Base-by-base conservation (phyloP, 805 yeast genomes). In the Candida nemodendra region DNA sequence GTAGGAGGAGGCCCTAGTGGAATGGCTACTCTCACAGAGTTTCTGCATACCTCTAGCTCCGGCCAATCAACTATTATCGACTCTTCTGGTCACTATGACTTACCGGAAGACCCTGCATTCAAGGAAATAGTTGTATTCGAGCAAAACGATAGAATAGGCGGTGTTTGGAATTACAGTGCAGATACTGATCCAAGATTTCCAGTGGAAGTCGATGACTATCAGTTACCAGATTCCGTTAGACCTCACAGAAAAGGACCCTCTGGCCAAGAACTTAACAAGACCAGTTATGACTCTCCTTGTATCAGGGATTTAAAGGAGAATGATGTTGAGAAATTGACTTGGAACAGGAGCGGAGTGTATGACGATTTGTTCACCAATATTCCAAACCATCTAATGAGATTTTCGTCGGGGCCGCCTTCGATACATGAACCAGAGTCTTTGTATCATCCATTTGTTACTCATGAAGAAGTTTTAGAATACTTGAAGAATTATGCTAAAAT, bases 281-380 rank as follows among this genome's bases (percentile, higher is more conserved):
- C 53, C n/a, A n/a, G 29, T 2, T 18, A 32, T 9, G 45, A 61
- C 34, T 31, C 32, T 6, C 44, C 48, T 4, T 39, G 22, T 19
- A 17, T 48, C 17, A 41, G 53, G 9, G 39, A 42, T 25, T 11
- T 21, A 11, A 39, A 32, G n/a, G 21, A 26, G 9, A 9, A 16
- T 13, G 9, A 21, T 21, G 32, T 42, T 23, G n/a, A 49, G 55
- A 13, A 27, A 21, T 14, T 26, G 34, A 19, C 54, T 31, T 68
- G 72, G 72, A 54, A 41, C 18, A 44, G 56, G 24, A 53, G 62
- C 30, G 71, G 68, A 1, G 52, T 67, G 5, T 69, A 57, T 37
- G 54, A 60, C 2, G 52, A 57, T 32, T 50, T 69, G 13, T 69
- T 59, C 51, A 68, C 74, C 17, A 69, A 69, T 44, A 58, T 69